A percentile compares a stretch with the other conserved stretches of the same genome.
Evolutionary conservation across 2,329 filamentous ascomycete genomes (phyloP).

Genomic region (Fusarium tuaranense): DNA sequence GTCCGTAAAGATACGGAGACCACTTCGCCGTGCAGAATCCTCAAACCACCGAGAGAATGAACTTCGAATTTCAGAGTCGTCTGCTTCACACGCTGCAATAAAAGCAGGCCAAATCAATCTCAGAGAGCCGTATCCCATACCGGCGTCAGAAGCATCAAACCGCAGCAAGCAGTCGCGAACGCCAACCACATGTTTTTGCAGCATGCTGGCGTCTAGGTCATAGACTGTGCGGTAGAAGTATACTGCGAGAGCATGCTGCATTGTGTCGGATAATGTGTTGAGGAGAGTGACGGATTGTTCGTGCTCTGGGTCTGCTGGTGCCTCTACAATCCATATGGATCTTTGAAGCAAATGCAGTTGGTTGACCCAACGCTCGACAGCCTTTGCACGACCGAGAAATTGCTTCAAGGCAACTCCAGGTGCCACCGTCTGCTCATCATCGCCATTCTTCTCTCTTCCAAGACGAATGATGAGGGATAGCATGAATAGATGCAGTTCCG

Average conservation of each 20-base stretch:
- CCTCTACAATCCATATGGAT: conserved; percentile 13
- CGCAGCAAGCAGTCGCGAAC: conserved; percentile 28
- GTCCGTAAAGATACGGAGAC: conserved; percentile 23
- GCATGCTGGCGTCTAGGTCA: conserved; percentile 19
- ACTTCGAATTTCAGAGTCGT: not conserved
- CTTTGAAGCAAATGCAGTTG: conserved; percentile 16
- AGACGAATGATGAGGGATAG: conserved; percentile 27
- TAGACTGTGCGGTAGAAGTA: conserved; percentile 34
- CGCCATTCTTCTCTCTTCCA: conserved; percentile 12
- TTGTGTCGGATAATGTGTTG: conserved; percentile 18
- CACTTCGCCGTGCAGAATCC: conserved; percentile 9
- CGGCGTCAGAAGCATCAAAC: conserved; percentile 24
- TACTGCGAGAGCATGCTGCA: conserved; percentile 28
- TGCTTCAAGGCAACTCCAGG: conserved; percentile 10
- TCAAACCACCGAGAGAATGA: conserved; percentile 27
- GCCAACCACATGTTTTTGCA: conserved; percentile 21
- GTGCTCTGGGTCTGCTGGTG: conserved; percentile 11
- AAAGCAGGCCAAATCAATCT: conserved; percentile 33
- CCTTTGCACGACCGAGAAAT: conserved; percentile 21
- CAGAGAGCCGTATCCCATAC: conserved; percentile 26
- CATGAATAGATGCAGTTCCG: conserved; percentile 30
- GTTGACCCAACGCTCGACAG: conserved; percentile 28
- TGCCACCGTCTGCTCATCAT: not conserved
- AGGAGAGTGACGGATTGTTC: conserved; percentile 16
- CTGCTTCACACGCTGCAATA: conserved; percentile 25